Conservation (phyloP, 2,329 filamentous ascomycete species). For the Neofusicoccum ribis region DNA sequence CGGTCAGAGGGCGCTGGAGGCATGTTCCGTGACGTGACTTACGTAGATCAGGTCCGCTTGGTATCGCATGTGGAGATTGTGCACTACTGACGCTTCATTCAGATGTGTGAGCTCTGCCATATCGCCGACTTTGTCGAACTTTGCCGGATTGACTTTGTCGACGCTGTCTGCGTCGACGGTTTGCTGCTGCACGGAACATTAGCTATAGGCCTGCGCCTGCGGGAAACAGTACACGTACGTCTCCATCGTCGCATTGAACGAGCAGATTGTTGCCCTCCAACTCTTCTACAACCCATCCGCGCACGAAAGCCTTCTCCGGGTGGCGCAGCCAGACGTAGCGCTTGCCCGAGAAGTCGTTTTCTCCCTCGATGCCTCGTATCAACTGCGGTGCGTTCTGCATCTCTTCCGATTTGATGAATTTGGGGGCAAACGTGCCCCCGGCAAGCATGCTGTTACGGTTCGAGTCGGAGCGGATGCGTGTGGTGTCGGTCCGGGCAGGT, state of each 20-base stretch:
- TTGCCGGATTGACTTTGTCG: constrained; percentile 98
- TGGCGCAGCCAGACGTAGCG: constrained; percentile 98
- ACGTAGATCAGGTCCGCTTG: constrained; percentile 90
- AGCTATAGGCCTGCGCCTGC: not conserved
- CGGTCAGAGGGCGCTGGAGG: not conserved
- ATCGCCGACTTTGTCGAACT: constrained; percentile 98
- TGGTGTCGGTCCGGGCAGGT: constrained; percentile 36
- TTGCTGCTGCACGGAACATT: constrained; percentile 63
- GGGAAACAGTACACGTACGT: constrained; percentile 55
- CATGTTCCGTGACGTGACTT: constrained; percentile 29
- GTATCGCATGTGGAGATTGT: constrained; percentile 94
- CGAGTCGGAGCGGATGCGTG: constrained; percentile 59
- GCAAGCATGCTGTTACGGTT: constrained; percentile 61
- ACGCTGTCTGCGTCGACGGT: constrained; percentile 83
- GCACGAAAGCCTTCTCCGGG: constrained; percentile 81
- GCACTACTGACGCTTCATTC: constrained; percentile 96
- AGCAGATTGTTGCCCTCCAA: constrained; percentile 67
- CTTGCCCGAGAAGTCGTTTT: constrained; percentile 98
- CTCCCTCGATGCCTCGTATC: constrained; percentile 80
- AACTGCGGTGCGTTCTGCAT: constrained; percentile 59
- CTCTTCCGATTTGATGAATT: constrained; percentile 90
- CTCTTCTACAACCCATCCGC: constrained; percentile 89
- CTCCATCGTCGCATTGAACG: constrained; percentile 92
- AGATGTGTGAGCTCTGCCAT: constrained; percentile 98
- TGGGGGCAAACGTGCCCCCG: constrained; percentile 87